These are phyloP conservation scores for Hymenoscyphus fructigenus DNA, from an alignment of 2,329 filamentous ascomycete genomes.

Conservation along the genomic window DNA sequence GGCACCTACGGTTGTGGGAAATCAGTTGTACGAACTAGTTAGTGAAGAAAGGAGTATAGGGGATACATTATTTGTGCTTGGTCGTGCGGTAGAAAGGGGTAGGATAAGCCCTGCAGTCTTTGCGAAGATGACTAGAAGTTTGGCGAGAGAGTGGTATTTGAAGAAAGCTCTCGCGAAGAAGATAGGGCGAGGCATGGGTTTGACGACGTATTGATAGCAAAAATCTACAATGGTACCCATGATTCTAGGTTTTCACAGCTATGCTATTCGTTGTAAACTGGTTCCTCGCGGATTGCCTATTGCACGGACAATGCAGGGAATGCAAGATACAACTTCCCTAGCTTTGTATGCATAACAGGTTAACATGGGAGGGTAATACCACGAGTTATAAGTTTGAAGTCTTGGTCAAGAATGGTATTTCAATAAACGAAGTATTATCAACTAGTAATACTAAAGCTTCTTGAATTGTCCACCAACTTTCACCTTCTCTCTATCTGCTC, in stretches of 20 bases:
- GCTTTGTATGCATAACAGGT: not conserved
- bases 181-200: slow-evolving; percentile 73
- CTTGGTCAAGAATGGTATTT: not conserved
- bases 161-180: slow-evolving; percentile 80
- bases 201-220: slow-evolving; percentile 38
- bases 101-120: slow-evolving; percentile 71
- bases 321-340: not conserved
- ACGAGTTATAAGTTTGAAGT: not conserved
- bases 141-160: slow-evolving; percentile 78
- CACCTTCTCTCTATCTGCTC: slow-evolving; percentile 18
- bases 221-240: not conserved
- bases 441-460: not conserved
- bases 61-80: slow-evolving; percentile 82
- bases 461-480: slow-evolving; percentile 3
- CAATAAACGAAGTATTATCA: not conserved
- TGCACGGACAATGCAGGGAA: not conserved
- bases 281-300: not conserved
- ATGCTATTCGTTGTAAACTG: not conserved
- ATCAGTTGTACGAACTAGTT: slow-evolving; percentile 85
- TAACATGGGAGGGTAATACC: not conserved
- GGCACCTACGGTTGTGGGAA: slow-evolving; percentile 89
- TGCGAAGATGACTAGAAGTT: slow-evolving; percentile 70
- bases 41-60: slow-evolving; percentile 85
- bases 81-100: slow-evolving; percentile 71
- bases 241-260: not conserved